Evolutionary conservation across 192 early-diverging fungal genomes (phyloP), one percentile per base, ranked within the genome.

Genomic region (Coemansia aciculifera): DNA sequence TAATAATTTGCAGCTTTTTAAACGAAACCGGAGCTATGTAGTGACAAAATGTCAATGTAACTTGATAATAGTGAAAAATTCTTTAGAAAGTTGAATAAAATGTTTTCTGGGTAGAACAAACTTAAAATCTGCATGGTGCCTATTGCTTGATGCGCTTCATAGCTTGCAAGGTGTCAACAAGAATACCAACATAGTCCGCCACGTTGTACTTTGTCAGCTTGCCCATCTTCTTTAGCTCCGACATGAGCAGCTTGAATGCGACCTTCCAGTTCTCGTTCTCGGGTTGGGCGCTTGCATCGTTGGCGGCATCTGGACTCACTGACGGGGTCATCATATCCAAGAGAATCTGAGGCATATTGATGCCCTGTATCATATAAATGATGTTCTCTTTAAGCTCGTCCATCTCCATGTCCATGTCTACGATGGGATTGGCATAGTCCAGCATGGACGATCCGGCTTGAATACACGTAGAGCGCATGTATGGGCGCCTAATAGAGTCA

Each of bases 291-390:
- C 27, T 17, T 37, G 52, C 44, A 38, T 49, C 31, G 42, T 24
- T 52, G 32, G 54, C 27, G 38, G 27, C 66, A 32, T 34, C 40
- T 36, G 19, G 29, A n/a, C 19, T 46, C 31, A 29, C 38, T 13
- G 73, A 42, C 34, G 43, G n/a, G 2, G 56, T 49, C 36, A 81
- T 29, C 74, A 68, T 72, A 12, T 64, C 61, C 27, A 61, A 46
- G 42, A 81, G 46, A n/a, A 73, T 49, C 60, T 71, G 63, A 32
- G 74, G 73, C 63, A 81, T 67, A 27, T 81, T 73, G 39, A 73
- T 67, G 4, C 66, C 64, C 56, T 71, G 69, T 36, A 76, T 66
- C 63, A 81, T 15, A 43, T 68, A 81, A 12, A 81, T 61, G 13
- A 76, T 51, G 44, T 81, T 73, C 0, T 31, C 38, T 42, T 81